Conservation (phyloP, 2,329 filamentous ascomycete genomes). For the Ophiostoma ulmi region DNA sequence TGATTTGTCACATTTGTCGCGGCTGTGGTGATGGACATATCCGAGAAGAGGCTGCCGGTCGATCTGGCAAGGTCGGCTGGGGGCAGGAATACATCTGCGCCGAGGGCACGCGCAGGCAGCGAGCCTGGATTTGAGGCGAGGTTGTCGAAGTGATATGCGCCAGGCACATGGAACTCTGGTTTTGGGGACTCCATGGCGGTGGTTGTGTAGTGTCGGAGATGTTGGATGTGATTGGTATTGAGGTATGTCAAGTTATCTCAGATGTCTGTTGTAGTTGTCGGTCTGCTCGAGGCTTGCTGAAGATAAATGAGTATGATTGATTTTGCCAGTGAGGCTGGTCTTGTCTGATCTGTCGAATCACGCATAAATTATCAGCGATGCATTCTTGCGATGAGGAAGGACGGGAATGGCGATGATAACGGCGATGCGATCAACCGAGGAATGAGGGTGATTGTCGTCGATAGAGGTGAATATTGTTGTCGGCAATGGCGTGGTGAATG, state of each 20-base stretch:
- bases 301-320: neutral
- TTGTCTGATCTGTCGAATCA: neutral
- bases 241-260: neutral
- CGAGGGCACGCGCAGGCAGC: constrained; percentile 29
- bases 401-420: neutral
- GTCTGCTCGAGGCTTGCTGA: neutral
- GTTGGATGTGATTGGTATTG: neutral
- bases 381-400: constrained; percentile 7
- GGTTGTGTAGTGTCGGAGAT: neutral
- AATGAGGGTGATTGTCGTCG: neutral
- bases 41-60: constrained; percentile 39
- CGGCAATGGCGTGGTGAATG: neutral
- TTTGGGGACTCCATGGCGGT: constrained; percentile 27
- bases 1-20: neutral
- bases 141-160: constrained; percentile 33
- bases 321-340: neutral
- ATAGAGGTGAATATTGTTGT: neutral
- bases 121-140: constrained; percentile 14
- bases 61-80: constrained; percentile 36
- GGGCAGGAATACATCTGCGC: constrained; percentile 35
- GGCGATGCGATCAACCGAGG: neutral
- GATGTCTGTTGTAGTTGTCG: too few relatives aligned
- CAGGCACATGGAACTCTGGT: constrained; percentile 34
- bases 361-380: neutral
- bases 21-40: constrained; percentile 31